These are phyloP conservation scores for Mangifera indica DNA, from an alignment of 345 rosid species.

Conservation along the genomic window DNA sequence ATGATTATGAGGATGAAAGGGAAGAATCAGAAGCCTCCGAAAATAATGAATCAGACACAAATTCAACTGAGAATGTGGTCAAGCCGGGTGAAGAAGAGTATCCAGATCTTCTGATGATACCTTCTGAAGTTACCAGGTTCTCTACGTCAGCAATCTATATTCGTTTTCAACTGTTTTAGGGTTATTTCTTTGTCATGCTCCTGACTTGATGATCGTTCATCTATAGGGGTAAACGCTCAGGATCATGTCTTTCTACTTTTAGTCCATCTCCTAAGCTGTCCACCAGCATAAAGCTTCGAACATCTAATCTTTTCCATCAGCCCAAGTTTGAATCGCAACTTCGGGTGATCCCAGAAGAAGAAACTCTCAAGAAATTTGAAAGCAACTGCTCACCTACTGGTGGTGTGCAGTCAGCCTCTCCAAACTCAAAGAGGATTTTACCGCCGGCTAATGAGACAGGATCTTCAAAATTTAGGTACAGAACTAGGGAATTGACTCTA, in stretches of 20 bases:
- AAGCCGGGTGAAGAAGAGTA: constrained; percentile 29
- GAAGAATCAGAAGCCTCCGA: constrained; percentile 28
- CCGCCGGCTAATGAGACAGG: constrained; percentile 31
- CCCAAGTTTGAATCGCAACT: constrained; percentile 26
- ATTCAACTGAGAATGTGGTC: not conserved
- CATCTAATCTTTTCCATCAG: constrained; percentile 11
- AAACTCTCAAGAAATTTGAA: constrained; percentile 22
- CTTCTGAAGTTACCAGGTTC: constrained; percentile 36
- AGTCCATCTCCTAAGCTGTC: constrained; percentile 19
- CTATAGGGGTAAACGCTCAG: constrained; percentile 21
- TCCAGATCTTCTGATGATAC: constrained; percentile 18
- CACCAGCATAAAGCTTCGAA: constrained; percentile 21
- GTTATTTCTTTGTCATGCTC: constrained; percentile 14
- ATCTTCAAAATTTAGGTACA: constrained; percentile 22
- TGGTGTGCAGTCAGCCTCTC: constrained; percentile 31
- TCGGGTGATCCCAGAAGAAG: constrained; percentile 33
- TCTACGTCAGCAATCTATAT: constrained; percentile 1
- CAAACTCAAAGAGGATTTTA: constrained; percentile 34
- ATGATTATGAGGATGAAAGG: constrained; percentile 29
- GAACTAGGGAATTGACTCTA: constrained; percentile 43
- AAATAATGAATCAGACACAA: constrained; percentile 20
- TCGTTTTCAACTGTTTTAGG: not conserved
- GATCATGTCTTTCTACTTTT: constrained; percentile 21
- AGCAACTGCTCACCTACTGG: constrained; percentile 17
- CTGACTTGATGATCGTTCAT: constrained; percentile 13